These are phyloP conservation scores for Clonostachys rhizophaga DNA, from an alignment of 2,329 filamentous ascomycete species.

Conservation along the genomic window DNA sequence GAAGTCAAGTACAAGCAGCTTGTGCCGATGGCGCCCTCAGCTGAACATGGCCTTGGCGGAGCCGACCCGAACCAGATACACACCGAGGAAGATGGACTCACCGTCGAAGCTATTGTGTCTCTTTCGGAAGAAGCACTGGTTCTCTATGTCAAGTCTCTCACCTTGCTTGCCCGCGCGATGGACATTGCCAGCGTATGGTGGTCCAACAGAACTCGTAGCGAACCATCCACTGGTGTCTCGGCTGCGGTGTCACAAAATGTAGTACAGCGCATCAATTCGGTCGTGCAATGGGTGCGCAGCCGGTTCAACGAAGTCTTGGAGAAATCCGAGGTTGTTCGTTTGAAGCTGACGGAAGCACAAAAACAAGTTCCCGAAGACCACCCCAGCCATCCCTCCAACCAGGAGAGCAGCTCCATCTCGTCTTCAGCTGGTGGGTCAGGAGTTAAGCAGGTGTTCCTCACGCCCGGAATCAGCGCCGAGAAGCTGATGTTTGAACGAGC, in stretches of 20 bases:
- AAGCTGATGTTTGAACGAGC: conserved; percentile 98
- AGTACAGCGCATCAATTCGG: conserved; percentile 76
- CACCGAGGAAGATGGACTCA: conserved; percentile 69
- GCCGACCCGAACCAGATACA: conserved; percentile 47
- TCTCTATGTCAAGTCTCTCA: conserved; percentile 90
- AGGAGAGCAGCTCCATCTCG: conserved; percentile 52
- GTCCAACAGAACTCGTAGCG: conserved; percentile 69
- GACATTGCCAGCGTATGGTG: conserved; percentile 93
- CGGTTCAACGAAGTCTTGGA: conserved; percentile 97
- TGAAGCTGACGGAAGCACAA: conserved; percentile 84
- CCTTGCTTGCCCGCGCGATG: conserved; percentile 89
- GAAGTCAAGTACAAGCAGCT: conserved; percentile 98
- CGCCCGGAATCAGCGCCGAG: conserved; percentile 86
- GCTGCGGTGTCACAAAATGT: conserved; percentile 40
- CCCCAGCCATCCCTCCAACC: conserved; percentile 79
- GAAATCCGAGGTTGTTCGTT: conserved; percentile 90
- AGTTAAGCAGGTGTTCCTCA: conserved; percentile 76
- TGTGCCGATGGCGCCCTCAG: conserved; percentile 80
- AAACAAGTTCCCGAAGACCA: conserved; percentile 79
- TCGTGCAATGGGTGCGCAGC: conserved; percentile 90
- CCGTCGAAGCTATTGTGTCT: conserved; percentile 77
- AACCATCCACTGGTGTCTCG: conserved; percentile 36
- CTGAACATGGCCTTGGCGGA: conserved; percentile 65
- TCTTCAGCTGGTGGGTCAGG: conserved; percentile 60
- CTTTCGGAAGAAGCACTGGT: conserved; percentile 94